Evolutionary conservation across 306 rosid species (phyloP), one percentile per base, ranked within the genome.

Genomic region (Trifolium subterraneum): DNA sequence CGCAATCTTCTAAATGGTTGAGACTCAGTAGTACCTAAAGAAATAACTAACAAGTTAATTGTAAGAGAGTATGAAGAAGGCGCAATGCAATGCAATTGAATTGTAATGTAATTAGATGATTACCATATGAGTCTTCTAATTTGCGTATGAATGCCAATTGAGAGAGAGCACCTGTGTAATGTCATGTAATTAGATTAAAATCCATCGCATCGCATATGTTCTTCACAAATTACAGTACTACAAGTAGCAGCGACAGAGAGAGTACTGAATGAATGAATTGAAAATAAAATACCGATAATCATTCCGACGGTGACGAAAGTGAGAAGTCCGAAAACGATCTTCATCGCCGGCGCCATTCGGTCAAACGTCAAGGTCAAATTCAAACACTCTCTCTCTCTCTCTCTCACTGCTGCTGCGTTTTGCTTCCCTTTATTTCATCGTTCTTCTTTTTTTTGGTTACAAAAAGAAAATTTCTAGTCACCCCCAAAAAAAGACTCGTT

Each of bases 231-330:
- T 3, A 1, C 29, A 4, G 25, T 22, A 29, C 4, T 29, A 29
- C 33, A 29, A 29, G 33, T 29, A 29, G 6, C 33, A 29, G 33
- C n/a, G n/a, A 29, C 5, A 29, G 33, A 29, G 33, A 29, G 33
- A 29, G 31, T 27, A 27, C 3, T 4, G 33, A 29, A 29, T 29
- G 33, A 25, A 25, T 25, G 29, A 25, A 25, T 25, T 25, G 5
- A 29, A 25, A 25, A 25, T 6, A 29, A 29, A 29, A 36, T 36
- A 36, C 98, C 98, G 36, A 91, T 85, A 45, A 91, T 88, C 98
- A 93, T 93, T 81, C 98, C 98, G 51, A 91, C 76, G 14, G 98
- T 91, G 85, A 93, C 97, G 75, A 93, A 86, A 15, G 98, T 91
- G 20, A 93, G 91, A 45, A 93, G 91, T 19, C 94, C 98, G 59